Evolutionary conservation across 805 yeast genomes (phyloP).

Genomic region (Candida arabinofermentans): DNA sequence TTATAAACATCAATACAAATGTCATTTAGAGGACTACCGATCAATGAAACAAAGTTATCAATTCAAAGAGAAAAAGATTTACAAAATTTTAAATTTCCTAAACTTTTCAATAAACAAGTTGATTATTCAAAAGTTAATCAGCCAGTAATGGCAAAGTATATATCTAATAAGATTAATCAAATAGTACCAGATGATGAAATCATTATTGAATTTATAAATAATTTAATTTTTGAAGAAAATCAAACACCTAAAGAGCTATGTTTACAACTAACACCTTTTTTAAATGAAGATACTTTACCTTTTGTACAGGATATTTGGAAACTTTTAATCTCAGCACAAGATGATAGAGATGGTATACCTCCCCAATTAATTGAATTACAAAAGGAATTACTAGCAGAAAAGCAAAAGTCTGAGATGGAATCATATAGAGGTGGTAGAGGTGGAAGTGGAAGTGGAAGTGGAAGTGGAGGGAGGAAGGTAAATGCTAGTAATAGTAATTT

Average conservation of each 20-base stretch:
- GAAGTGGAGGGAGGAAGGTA: not conserved
- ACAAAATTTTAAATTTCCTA: conserved; percentile 30
- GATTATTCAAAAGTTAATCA: conserved; percentile 37
- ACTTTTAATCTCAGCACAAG: conserved; percentile 40
- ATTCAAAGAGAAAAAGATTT: conserved; percentile 14
- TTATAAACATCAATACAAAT: not conserved
- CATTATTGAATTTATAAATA: conserved; percentile 41
- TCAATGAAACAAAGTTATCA: conserved; percentile 12
- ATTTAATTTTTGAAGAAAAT: conserved; percentile 34
- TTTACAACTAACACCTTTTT: conserved; percentile 41
- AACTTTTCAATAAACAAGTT: conserved; percentile 32
- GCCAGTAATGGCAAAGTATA: conserved; percentile 38
- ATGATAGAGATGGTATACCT: conserved; percentile 45
- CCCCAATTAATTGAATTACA: conserved; percentile 22
- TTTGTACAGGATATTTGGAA: conserved; percentile 45
- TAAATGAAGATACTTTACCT: conserved; percentile 35
- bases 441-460: not conserved
- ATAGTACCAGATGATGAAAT: conserved; percentile 48
- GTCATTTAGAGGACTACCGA: conserved; percentile 12
- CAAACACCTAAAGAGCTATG: conserved; percentile 40
- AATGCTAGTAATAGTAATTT: not conserved
- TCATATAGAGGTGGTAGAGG: not conserved
- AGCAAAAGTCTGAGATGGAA: not conserved
- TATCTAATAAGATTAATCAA: conserved; percentile 30
- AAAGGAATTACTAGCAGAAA: conserved; percentile 1